Evolutionary conservation across 495 filamentous ascomycete genomes (phyloP), one percentile per base, ranked within the genome.

Genomic region (Podospora anserina): DNA sequence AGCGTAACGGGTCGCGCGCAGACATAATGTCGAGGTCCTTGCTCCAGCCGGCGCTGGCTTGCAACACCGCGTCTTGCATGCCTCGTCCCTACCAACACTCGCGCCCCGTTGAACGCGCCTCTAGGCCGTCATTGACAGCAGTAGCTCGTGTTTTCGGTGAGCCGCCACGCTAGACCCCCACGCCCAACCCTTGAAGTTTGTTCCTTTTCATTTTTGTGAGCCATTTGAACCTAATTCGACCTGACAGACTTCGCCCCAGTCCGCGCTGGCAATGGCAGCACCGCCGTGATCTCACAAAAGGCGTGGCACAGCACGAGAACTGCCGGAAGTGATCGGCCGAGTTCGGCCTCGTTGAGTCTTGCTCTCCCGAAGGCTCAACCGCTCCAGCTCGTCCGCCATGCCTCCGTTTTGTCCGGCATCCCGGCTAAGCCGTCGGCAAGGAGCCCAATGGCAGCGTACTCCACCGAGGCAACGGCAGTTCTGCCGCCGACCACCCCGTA

Each of bases 401-500:
- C 77, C 15, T 78, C 78, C 27, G 75, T 74, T 49, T 39, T 78
- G 19, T 71, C 74, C 5, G 54, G 70, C 7, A 70, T 77, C 59
- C 69, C 77, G 9, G 16, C 67, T 15, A 68, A 23, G 60, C 56
- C 44, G 54, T 56, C 64, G 4, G 32, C 67, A 0, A 62, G 34
- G 18, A 63, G 71, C 18, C 27, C 66, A 23, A 59, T 66, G 20
- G 73, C 71, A 1, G 19, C 76, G 18, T 79, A 76, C 61, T 76
- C 78, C 20, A 76, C 77, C 23, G 75, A 80, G 49, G 71, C 80
- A 16, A 74, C 79, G 13, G 69, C 72, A n/a, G 74, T 76, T 11
- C 69, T 80, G 64, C 78, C 84, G 30, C 79, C 83, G 9, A 85
- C 86, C 9, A 86, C 82, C 1, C 89, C 91, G 1, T 94, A 92